Evolutionary conservation across 768 basidiomycete species (phyloP), one percentile per base, ranked within the genome.

Genomic region (Daedaleopsis sinensis): DNA sequence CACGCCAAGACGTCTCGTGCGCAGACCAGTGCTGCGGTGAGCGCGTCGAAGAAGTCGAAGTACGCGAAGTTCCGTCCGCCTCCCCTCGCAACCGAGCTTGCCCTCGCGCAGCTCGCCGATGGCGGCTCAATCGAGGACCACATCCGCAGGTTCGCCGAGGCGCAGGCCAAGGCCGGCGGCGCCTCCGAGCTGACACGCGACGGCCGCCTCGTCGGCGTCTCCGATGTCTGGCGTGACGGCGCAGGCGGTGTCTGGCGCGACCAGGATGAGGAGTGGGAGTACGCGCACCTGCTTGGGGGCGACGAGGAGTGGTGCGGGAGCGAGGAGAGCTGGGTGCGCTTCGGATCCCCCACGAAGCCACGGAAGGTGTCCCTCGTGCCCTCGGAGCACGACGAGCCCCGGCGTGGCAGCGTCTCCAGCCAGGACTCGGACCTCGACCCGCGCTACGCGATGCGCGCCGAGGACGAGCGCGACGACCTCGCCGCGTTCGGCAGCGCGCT

Each of bases 231-330:
- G 72, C 79, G 85, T 18, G 88, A 91, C 57, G 85, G 74, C 0
- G 77, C 80, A 24, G 88, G 88, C 23, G 82, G 84, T 0, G 55
- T 90, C 15, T 91, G 89, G 88, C 80, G 82, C 78, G 90, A 91
- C 65, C 82, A 81, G 56, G 87, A 88, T 12, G 90, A 91, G 71
- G 83, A 86, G 67, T 78, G 82, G 79, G 90, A 91, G 68, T 89
- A 85, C 63, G 77, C 79, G 15, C 86, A 84, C 58, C 79, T 91
- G 10, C 78, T 91, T 35, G 76, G 73, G 47, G 78, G 76, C 24
- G 70, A 76, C 15, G 69, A 74, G 13, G 72, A 68, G 35, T 63
- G 66, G 61, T 60, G 63, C 24, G 65, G 68, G 44, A 61, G 55
- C 24, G 68, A 67, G 37, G 66, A 63, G 21, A 70, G 71, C 53